Evolutionary conservation across 352 stramenopile genomes (phyloP), one percentile per base, ranked within the genome.

Genomic region (Phytophthora agathidicida): DNA sequence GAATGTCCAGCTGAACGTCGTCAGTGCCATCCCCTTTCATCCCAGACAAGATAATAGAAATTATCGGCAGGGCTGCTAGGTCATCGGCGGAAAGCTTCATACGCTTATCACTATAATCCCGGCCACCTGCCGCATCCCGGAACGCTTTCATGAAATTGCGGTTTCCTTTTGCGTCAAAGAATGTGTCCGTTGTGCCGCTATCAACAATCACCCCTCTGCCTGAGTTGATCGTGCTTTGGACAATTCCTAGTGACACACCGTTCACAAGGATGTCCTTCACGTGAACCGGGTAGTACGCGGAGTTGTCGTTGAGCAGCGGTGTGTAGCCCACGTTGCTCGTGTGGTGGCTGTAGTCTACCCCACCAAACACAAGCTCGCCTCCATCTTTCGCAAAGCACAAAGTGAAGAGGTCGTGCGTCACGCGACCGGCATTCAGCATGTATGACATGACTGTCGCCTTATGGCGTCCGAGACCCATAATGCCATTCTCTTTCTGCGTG

Each of bases 401-500:
- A 30, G 86, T 81, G 50, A 97, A 97, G 22, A 91, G 48, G 30
- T 92, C 73, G 11, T 88, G 71, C 19, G 75, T 63, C 26, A 92
- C 23, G 6, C 74, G 71, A 7, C 78, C 75, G 16, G 75, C 73
- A 31, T 55, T 58, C 19, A 93, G 52, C 70, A 97, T 80, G 46
- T 91, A 78, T 16, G 83, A 70, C 62, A 95, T 67, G 28, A 96
- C 54, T 1, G 85, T 94, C 8, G 74, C 64, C 13, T 64, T 60
- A 46, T 91, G 69, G 7, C 80, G 81, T 2, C 84, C 84, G 24
- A 97, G 68, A 4, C 89, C 89, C 84, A 97, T 97, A 53, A 97
- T 97, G 2, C 89, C 89, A 53, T 97, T 94, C 59, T 92, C 86
- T 26, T 91, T 88, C 43, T 97, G 89, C 0, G 77, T 88, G 54